These are phyloP conservation scores for Neurospora sp. DNA, from an alignment of 495 filamentous ascomycete genomes.

Conservation along the genomic window DNA sequence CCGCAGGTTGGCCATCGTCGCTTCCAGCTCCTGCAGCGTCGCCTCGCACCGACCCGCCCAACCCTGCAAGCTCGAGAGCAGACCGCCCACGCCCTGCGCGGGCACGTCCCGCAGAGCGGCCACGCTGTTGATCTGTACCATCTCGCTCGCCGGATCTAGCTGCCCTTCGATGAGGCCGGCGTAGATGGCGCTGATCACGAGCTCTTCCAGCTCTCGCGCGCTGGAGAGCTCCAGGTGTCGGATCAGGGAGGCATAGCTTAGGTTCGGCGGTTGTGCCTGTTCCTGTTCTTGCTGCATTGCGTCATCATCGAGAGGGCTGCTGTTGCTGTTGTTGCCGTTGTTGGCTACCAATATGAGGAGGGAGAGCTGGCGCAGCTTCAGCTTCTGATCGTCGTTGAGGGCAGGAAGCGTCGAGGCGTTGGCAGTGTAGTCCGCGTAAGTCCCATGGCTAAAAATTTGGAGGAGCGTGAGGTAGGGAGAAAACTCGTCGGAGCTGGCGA, in stretches of 20 bases:
- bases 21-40: slow-evolving; percentile 68
- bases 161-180: slow-evolving; percentile 68
- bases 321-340: slow-evolving; percentile 31
- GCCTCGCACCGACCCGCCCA: slow-evolving; percentile 69
- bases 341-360: slow-evolving; percentile 61
- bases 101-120: slow-evolving; percentile 73
- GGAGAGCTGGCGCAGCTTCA: slow-evolving; percentile 86
- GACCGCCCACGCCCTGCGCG: slow-evolving; percentile 52
- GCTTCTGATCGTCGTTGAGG: slow-evolving; percentile 60
- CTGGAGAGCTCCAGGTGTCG: slow-evolving; percentile 53
- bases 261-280: slow-evolving; percentile 13
- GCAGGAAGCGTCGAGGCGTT: slow-evolving; percentile 50
- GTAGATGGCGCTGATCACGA: slow-evolving; percentile 86
- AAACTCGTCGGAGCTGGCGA: slow-evolving; percentile 41
- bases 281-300: not conserved
- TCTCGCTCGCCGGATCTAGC: slow-evolving; percentile 63
- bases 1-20: slow-evolving; percentile 52
- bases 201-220: slow-evolving; percentile 70
- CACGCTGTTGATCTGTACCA: slow-evolving; percentile 67
- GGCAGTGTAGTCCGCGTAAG: slow-evolving; percentile 59
- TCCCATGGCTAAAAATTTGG: slow-evolving; percentile 89
- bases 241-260: slow-evolving; percentile 65
- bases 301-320: slow-evolving; percentile 13
- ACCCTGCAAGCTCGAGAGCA: slow-evolving; percentile 56
- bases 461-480: slow-evolving; percentile 57